Evolutionary conservation across 2,329 filamentous ascomycete species (phyloP), one percentile per base, ranked within the genome.

Genomic region (Graphilbum ipis-grandicollis): DNA sequence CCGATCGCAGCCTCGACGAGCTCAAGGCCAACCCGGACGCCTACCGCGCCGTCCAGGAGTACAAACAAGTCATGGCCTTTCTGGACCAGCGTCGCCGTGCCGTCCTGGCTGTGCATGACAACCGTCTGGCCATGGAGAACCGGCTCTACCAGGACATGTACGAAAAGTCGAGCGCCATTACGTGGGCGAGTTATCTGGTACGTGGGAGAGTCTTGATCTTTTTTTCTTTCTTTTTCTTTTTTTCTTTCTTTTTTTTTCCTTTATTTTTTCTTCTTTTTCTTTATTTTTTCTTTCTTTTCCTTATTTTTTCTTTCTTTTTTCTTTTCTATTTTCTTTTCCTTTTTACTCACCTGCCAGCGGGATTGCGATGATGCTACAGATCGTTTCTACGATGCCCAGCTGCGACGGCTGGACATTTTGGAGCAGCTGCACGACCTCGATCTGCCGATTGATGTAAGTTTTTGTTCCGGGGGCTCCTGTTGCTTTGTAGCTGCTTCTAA

Each of bases 1-100:
- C 74, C 15, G 67, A 71, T 37, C 64, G 71, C 25, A 66, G 60
- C 36, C 55, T 77, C 40, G 67, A 72, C 34, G 62, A 66, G 40
- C 55, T 80, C 40, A 59, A 71, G 42, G 57, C 65, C 34, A 62
- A 72, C 36, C 60, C 66, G 8, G 54, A 66, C 9, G 60, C 58
- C 33, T 61, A 74, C 54, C 63, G 67, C 48, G 52, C 66, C 43
- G 63, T 62, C 12, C 56, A 60, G 7, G 69, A 75, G 48, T 71
- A 71, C 51, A 45, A 56, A 9, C 52, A 57, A 15, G 55, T 78
- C 38, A 59, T 65, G 45, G 50, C 56, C 4, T 59, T 70, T 41
- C 60, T 83, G 12, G 56, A 68, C 39, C 46, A 57, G 23, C 58
- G 60, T 31, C 57, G 63, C 31, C 42, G 48, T 12, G 46, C 52